Evolutionary conservation across 495 filamentous ascomycete genomes (phyloP).

Genomic region (Letharia lupina): DNA sequence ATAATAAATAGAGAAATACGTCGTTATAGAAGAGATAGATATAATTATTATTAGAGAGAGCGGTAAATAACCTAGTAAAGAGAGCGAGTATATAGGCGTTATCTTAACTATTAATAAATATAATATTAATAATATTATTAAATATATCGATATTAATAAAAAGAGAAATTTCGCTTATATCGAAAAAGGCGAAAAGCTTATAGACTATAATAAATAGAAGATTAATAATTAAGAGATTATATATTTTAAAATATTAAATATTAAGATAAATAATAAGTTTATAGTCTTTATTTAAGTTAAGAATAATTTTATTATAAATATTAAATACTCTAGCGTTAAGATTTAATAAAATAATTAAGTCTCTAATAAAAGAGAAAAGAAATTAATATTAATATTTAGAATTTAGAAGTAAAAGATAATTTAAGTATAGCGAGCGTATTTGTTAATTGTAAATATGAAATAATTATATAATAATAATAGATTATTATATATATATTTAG

Average conservation of each 20-base stretch:
- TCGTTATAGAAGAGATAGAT: conserved; percentile 13
- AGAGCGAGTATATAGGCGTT: conserved; percentile 4
- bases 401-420: background rate
- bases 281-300: conserved; percentile 10
- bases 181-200: background rate
- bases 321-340: conserved; percentile 7
- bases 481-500: conserved; percentile 9
- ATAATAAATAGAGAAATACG: conserved; percentile 9
- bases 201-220: conserved; percentile 16
- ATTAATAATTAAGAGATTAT: conserved; percentile 6
- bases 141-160: background rate
- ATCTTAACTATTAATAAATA: conserved; percentile 15
- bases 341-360: conserved; percentile 11
- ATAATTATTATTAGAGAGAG: conserved; percentile 9
- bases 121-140: background rate
- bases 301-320: conserved; percentile 18
- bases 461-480: conserved; percentile 6
- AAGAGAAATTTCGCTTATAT: background rate
- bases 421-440: background rate
- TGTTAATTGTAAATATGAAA: conserved; percentile 13
- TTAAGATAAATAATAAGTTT: conserved; percentile 14
- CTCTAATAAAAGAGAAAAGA: conserved; percentile 2
- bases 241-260: conserved; percentile 2
- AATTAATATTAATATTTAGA: background rate
- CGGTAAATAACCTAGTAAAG: conserved; percentile 6